A percentile compares a stretch with the other conserved stretches of the same genome.
Evolutionary conservation across 257 asterid genomes (phyloP).

Genomic region (Solanum paucissectum): DNA sequence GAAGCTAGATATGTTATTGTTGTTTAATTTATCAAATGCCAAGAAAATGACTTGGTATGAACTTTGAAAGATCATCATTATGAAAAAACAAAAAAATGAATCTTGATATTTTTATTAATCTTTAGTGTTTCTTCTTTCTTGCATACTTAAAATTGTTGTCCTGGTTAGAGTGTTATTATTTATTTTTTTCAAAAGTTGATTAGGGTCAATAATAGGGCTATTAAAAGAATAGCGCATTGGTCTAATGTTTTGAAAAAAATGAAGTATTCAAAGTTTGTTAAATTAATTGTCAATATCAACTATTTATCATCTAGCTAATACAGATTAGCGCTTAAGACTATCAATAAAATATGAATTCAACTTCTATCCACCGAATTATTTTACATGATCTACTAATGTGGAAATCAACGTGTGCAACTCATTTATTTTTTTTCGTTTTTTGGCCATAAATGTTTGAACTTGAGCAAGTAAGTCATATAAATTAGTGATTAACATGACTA

Average conservation of each 20-base stretch:
- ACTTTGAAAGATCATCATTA: background rate
- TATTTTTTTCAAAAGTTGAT: background rate
- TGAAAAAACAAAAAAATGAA: background rate
- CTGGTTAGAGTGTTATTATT: background rate
- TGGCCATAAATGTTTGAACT: background rate
- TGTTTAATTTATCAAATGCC: conserved; percentile 14
- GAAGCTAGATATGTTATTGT: background rate
- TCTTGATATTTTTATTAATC: background rate
- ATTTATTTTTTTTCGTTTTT: background rate
- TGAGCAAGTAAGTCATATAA: background rate
- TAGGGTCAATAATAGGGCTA: background rate
- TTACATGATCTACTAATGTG: background rate
- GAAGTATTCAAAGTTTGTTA: background rate
- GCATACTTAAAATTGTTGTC: background rate
- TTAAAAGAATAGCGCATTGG: background rate
- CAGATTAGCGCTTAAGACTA: background rate
- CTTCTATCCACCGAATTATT: background rate
- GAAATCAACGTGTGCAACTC: background rate
- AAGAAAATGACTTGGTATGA: background rate
- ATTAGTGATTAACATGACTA: background rate
- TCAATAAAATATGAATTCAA: background rate
- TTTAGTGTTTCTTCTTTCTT: background rate
- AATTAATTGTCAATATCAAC: background rate
- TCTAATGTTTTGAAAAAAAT: background rate
- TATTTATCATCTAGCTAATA: background rate